Percentiles rank a stretch among this genome's conserved stretches.
These are phyloP conservation scores for Colletotrichum tabaci DNA, from an alignment of 2,329 filamentous ascomycete species.

Conservation along the genomic window DNA sequence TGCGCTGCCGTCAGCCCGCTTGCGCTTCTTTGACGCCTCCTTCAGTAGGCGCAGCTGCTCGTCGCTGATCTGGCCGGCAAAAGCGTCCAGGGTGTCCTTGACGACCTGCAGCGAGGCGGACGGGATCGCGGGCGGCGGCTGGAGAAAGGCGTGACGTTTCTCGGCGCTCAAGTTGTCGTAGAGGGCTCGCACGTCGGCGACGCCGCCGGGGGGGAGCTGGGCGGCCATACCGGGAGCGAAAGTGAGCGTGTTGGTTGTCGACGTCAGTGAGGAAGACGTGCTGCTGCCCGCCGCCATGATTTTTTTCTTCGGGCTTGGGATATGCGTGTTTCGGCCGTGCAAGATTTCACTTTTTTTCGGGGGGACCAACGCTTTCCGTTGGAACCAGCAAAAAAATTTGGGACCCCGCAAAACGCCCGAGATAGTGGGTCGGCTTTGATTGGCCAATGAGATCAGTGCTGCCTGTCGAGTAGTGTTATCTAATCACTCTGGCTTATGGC, in stretches of 20 bases:
- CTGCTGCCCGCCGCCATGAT: conserved; percentile 54
- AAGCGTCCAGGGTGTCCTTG: conserved; percentile 85
- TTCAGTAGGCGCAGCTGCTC: conserved; percentile 79
- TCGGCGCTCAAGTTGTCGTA: conserved; percentile 70
- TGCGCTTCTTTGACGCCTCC: conserved; percentile 81
- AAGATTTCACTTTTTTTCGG: conserved; percentile 37
- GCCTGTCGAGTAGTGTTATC: background rate
- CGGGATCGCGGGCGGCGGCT: conserved; percentile 77
- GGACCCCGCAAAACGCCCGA: conserved; percentile 37
- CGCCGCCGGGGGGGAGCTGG: conserved; percentile 45
- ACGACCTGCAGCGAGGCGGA: conserved; percentile 80
- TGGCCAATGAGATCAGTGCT: conserved; percentile 34
- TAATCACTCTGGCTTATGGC: conserved; percentile 13
- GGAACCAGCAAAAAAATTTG: conserved; percentile 37
- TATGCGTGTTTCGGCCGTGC: conserved; percentile 34
- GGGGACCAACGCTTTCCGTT: conserved; percentile 21
- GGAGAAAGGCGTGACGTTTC: conserved; percentile 82
- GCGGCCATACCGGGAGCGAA: conserved; percentile 61
- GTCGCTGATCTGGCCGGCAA: conserved; percentile 81
- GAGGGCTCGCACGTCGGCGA: conserved; percentile 63
- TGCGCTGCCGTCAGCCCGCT: conserved; percentile 69
- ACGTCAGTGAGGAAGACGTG: conserved; percentile 73
- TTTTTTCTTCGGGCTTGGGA: conserved; percentile 13
- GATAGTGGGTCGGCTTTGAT: conserved; percentile 23
- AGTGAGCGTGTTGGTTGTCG: conserved; percentile 71